phyloP scores from a whole-genome alignment of 1,139 yeast genomes.

The Taiozyma onychis region DNA sequence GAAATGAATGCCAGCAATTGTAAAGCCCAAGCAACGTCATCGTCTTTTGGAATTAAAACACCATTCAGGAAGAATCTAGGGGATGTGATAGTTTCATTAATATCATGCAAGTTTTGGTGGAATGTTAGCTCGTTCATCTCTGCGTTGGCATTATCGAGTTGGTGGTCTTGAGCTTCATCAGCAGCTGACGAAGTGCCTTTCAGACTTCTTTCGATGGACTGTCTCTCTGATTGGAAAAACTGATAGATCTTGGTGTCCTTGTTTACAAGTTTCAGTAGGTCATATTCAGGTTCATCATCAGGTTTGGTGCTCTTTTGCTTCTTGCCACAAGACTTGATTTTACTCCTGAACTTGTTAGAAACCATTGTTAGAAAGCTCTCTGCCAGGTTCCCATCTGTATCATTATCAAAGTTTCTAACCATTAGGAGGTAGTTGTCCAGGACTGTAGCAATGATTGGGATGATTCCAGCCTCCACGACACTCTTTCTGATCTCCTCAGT shows the following conservation, averaged over 20 bases:
- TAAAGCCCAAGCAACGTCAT: constrained; percentile 90
- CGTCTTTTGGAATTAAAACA: constrained; percentile 78
- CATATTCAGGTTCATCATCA: neutral
- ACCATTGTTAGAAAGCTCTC: constrained; percentile 8
- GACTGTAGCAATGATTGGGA: constrained; percentile 88
- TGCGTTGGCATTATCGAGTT: neutral
- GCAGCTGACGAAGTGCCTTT: neutral
- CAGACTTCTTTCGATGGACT: neutral
- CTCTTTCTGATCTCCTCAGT: constrained; percentile 79
- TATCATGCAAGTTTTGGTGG: constrained; percentile 15
- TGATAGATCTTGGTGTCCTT: constrained; percentile 4
- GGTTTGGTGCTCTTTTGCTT: neutral
- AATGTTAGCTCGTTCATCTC: constrained; percentile 7
- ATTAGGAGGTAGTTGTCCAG: constrained; percentile 68
- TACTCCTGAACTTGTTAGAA: constrained; percentile 1
- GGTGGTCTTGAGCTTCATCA: constrained; percentile 2
- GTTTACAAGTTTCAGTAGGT: neutral
- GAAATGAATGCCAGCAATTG: constrained; percentile 91
- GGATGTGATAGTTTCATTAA: constrained; percentile 25
- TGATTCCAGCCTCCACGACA: constrained; percentile 85
- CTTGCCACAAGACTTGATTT: neutral
- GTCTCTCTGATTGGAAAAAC: neutral
- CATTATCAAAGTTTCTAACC: constrained; percentile 30
- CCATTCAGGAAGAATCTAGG: constrained; percentile 74
- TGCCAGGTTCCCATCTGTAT: constrained; percentile 21